phyloP scores from a whole-genome alignment of 768 basidiomycete species.

The Hericium alpestre region DNA sequence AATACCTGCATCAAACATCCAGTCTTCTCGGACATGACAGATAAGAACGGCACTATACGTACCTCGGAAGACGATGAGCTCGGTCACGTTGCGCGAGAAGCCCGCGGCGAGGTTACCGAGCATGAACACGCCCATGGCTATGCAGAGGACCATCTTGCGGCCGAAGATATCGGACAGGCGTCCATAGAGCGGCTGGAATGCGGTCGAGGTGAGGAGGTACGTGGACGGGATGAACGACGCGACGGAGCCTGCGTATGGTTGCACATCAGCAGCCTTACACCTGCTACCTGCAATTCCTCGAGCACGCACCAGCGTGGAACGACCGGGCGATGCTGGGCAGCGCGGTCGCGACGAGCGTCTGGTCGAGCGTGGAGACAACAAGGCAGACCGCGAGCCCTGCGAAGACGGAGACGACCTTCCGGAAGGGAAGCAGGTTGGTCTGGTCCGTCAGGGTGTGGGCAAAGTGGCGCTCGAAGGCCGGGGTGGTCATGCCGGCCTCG shows the following conservation, averaged over 20 bases:
- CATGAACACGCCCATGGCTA: conserved; percentile 54
- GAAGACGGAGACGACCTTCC: conserved; percentile 53
- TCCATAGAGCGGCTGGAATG: conserved; percentile 49
- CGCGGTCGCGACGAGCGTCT: conserved; percentile 65
- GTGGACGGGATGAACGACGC: conserved; percentile 66
- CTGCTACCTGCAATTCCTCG: not conserved
- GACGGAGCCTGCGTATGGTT: conserved; percentile 34
- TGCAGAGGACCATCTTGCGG: conserved; percentile 47
- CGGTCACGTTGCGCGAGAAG: conserved; percentile 50
- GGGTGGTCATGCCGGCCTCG: not conserved
- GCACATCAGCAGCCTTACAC: not conserved
- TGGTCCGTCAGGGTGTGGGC: conserved; percentile 47
- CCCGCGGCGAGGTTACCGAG: conserved; percentile 58
- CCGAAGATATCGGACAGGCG: conserved; percentile 61
- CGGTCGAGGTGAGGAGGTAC: conserved; percentile 58
- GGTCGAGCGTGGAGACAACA: conserved; percentile 53
- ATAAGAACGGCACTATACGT: no score
- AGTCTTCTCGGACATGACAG: no score
- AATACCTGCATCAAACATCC: conserved; percentile 16
- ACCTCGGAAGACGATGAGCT: conserved; percentile 61
- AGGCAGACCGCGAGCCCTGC: conserved; percentile 49
- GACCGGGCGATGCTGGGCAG: conserved; percentile 59
- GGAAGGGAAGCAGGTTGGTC: conserved; percentile 62
- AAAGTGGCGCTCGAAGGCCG: not conserved
- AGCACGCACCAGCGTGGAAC: conserved; percentile 32